A percentile compares a stretch with the other conserved stretches of the same genome.
Evolutionary conservation across 768 basidiomycete genomes (phyloP).

Genomic region (Lactifluus piperatus): DNA sequence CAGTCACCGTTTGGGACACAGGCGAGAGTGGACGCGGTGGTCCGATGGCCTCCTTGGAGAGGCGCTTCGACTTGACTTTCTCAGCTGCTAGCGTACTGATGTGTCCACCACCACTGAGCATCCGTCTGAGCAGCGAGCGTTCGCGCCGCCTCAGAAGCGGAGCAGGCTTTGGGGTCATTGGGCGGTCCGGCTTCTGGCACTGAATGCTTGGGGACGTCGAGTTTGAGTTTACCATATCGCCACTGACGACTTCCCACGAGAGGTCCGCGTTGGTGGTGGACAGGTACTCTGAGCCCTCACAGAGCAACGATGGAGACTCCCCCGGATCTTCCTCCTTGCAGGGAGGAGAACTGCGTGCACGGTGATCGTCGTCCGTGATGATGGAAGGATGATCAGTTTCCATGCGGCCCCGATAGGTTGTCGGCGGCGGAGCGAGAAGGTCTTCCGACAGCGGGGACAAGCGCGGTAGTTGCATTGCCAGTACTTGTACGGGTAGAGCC

Average conservation of each 20-base stretch:
- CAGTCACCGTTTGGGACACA: neutral
- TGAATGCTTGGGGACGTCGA: neutral
- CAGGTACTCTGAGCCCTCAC: neutral
- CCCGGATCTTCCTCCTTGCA: neutral
- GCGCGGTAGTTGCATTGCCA: neutral
- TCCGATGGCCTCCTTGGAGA: constrained; percentile 13
- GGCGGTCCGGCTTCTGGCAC: constrained; percentile 3
- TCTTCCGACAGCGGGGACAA: neutral
- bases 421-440: constrained; percentile 5
- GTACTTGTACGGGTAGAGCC: neutral
- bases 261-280: neutral
- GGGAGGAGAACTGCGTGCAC: neutral
- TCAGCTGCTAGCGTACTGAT: neutral
- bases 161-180: constrained; percentile 4
- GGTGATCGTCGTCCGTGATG: neutral
- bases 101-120: neutral
- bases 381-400: neutral
- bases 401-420: neutral
- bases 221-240: neutral
- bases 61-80: neutral
- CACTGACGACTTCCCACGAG: constrained; percentile 5
- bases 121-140: constrained; percentile 10
- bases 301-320: neutral
- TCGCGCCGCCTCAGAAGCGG: constrained; percentile 14
- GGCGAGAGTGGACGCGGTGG: constrained; percentile 7